These are phyloP conservation scores for Quercus ilex DNA, from an alignment of 306 rosid species.

Conservation along the genomic window DNA sequence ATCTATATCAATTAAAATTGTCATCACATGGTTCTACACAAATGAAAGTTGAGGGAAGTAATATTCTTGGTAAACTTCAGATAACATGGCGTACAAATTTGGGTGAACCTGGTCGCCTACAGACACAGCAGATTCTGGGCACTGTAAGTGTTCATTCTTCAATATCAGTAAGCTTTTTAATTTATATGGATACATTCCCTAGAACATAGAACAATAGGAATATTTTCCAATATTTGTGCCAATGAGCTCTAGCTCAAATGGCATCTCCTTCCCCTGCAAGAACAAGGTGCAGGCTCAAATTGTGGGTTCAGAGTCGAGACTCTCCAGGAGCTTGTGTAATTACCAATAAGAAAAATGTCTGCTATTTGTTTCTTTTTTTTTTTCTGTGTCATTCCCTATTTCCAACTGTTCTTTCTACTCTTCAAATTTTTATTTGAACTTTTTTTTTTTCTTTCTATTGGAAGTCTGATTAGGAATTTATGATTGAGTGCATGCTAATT, in stretches of 20 bases:
- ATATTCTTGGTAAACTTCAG: slow-evolving; percentile 95
- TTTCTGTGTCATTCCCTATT: neutral
- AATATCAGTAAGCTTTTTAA: neutral
- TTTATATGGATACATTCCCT: slow-evolving; percentile 7
- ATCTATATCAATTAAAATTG: slow-evolving; percentile 73
- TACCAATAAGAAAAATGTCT: neutral
- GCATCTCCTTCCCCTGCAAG: too few species aligned
- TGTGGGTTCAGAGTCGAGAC: too few species aligned
- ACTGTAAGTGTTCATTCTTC: slow-evolving; percentile 59
- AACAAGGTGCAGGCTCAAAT: too few species aligned
- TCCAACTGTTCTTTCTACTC: neutral
- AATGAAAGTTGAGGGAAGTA: slow-evolving; percentile 84
- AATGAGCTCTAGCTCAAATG: too few species aligned
- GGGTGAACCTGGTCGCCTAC: slow-evolving; percentile 97
- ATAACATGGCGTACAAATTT: slow-evolving; percentile 97
- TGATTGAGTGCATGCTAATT: neutral
- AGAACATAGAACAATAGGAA: neutral
- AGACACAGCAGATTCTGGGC: slow-evolving; percentile 96
- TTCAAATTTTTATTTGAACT: neutral
- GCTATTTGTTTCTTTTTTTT: neutral
- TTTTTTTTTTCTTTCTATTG: neutral
- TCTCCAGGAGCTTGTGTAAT: too few species aligned
- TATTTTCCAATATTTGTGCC: neutral
- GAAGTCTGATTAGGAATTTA: neutral
- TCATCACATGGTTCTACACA: slow-evolving; percentile 53